These are phyloP conservation scores for Stachybotrys elegans DNA, from an alignment of 2,329 filamentous ascomycete genomes.

Conservation along the genomic window DNA sequence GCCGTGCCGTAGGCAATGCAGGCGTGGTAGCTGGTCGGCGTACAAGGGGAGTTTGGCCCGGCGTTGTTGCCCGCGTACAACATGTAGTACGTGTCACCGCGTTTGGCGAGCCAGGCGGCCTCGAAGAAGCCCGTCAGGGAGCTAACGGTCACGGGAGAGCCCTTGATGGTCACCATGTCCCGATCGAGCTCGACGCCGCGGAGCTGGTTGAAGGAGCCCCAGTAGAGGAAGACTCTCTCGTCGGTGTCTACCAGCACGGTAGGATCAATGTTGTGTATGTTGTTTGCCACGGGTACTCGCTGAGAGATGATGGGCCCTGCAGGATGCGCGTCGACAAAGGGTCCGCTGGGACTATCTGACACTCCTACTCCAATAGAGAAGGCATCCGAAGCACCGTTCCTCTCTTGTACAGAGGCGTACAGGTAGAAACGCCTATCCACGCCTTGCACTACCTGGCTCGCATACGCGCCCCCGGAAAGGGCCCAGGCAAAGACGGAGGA, in stretches of 20 bases:
- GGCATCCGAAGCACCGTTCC: conserved; percentile 19
- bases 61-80: conserved; percentile 34
- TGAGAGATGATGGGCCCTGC: conserved; percentile 30
- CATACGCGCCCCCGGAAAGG: conserved; percentile 25
- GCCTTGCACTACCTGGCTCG: conserved; percentile 28
- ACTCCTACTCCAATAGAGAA: conserved; percentile 34
- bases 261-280: conserved; percentile 35
- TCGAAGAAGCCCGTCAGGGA: conserved; percentile 30
- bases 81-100: conserved; percentile 30
- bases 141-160: conserved; percentile 14
- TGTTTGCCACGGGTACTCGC: conserved; percentile 22
- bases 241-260: conserved; percentile 31
- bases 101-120: conserved; percentile 32
- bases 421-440: conserved; percentile 29
- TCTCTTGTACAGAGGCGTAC: conserved; percentile 28
- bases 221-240: conserved; percentile 30
- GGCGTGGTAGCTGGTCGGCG: conserved; percentile 31
- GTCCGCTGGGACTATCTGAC: conserved; percentile 25
- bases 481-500: conserved; percentile 29
- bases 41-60: conserved; percentile 27
- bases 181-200: conserved; percentile 25
- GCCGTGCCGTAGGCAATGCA: conserved; percentile 32
- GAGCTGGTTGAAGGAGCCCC: conserved; percentile 30
- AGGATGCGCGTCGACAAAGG: conserved; percentile 28
- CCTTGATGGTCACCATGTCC: conserved; percentile 30